Conservation (phyloP, 306 rosid genomes). For the Herpetospermum pedunculosum region DNA sequence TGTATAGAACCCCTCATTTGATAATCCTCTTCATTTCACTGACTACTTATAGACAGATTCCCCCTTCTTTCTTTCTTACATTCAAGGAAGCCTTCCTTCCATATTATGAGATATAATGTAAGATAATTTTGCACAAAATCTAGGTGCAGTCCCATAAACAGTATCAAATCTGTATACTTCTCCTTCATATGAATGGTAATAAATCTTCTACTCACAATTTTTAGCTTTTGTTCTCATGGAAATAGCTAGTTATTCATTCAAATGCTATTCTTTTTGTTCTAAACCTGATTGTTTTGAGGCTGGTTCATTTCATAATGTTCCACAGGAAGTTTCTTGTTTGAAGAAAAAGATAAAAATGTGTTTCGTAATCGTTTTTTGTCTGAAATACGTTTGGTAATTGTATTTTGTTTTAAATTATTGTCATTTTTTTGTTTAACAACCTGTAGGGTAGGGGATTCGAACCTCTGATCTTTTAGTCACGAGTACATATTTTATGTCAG, state of each 20-base stretch:
- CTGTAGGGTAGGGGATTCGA: no score
- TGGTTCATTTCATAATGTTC: not conserved
- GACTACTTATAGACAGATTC: not conserved
- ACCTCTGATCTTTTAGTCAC: no score
- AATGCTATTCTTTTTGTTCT: not conserved
- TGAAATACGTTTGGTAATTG: not conserved
- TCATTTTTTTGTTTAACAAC: no score
- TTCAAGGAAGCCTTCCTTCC: not conserved
- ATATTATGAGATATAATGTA: not conserved
- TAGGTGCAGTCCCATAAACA: not conserved
- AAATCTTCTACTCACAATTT: not conserved
- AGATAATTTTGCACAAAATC: constrained; percentile 1
- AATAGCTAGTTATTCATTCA: not conserved
- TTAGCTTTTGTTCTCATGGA: not conserved
- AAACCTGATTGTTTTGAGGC: not conserved
- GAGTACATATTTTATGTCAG: no score
- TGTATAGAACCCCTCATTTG: constrained; percentile 6
- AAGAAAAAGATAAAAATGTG: not conserved
- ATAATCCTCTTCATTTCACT: not conserved
- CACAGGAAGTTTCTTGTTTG: not conserved
- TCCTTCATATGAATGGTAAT: not conserved
- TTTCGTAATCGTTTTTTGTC: not conserved
- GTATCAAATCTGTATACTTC: not conserved
- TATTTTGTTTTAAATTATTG: no score
- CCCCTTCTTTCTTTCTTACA: not conserved